Evolutionary conservation across 108 stramenopile species (phyloP).

Genomic region (Cylindrotheca fusiformis): DNA sequence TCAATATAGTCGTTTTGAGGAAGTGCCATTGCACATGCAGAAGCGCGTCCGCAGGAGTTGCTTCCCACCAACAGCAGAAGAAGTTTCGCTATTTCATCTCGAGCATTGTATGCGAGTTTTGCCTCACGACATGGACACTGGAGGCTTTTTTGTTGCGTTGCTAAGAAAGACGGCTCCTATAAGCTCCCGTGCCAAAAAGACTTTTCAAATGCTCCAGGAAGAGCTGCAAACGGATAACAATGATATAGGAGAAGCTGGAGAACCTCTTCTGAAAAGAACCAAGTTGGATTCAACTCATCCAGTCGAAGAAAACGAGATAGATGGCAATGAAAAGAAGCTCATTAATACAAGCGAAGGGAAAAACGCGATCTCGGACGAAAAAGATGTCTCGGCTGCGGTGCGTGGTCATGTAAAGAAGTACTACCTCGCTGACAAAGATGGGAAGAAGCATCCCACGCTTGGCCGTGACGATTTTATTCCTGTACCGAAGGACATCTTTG

Average conservation of each 20-base stretch:
- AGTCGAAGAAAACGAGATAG: slow-evolving; percentile 16
- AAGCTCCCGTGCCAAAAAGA: slow-evolving; percentile 26
- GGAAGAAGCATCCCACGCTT: slow-evolving; percentile 42
- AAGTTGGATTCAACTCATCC: slow-evolving; percentile 12
- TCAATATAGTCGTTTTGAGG: slow-evolving; percentile 59
- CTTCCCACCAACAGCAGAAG: slow-evolving; percentile 86
- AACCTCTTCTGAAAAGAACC: slow-evolving; percentile 16
- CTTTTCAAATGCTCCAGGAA: slow-evolving; percentile 16
- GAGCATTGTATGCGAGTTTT: slow-evolving; percentile 91
- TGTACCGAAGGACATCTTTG: slow-evolving; percentile 49
- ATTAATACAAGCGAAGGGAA: slow-evolving; percentile 11
- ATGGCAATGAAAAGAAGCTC: slow-evolving; percentile 8
- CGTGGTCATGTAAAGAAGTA: slow-evolving; percentile 21
- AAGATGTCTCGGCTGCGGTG: slow-evolving; percentile 1
- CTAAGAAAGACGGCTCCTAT: slow-evolving; percentile 83
- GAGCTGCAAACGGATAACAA: slow-evolving; percentile 10
- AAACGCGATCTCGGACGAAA: not conserved
- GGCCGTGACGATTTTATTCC: slow-evolving; percentile 73
- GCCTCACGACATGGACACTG: slow-evolving; percentile 97
- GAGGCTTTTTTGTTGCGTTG: slow-evolving; percentile 97
- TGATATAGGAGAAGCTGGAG: slow-evolving; percentile 8
- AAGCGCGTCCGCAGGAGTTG: slow-evolving; percentile 54
- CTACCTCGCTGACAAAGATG: slow-evolving; percentile 27
- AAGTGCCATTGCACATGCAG: slow-evolving; percentile 63
- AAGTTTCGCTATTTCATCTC: slow-evolving; percentile 69